Base-by-base conservation (phyloP, 257 asterid genomes). In the Gentiana macrophylla region DNA sequence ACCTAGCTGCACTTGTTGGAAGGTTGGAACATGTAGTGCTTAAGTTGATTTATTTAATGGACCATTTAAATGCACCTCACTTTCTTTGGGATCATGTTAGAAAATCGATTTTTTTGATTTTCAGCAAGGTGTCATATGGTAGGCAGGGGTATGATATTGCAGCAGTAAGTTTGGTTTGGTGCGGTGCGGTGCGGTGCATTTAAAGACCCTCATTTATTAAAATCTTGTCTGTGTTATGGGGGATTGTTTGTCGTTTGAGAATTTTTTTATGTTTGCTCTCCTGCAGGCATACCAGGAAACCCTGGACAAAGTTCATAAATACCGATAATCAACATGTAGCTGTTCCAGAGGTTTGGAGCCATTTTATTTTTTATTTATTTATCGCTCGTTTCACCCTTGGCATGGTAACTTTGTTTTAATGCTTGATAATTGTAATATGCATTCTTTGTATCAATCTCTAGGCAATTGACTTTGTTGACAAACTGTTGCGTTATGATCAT, bases 391-490 rank as follows among this genome's bases (percentile, higher is more conserved):
- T 24, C 24, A 24, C 24, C 24, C 24, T 24, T 24, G 24, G 24
- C 24, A 24, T 24, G 24, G 24, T 35, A 32, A 41, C 47, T 4
- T 47, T 52, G 56, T 36, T 58, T 56, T 34, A 6, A 46, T 53
- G 63, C 50, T 24, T 66, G 45, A 32, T 50, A 59, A 24, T 24
- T 36, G 34, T 51, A 46, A 44, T 10, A 32, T 9, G 35, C 57
- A 46, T 35, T 33, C 45, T 24, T 49, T 24, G 24, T 24, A 24
- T 24, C 24, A 24, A 24, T 34, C 37, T 63, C 58, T 59, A 90
- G 97, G 97, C 97, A 50, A 75, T 90, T 55, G 97, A 90, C 65
- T 90, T 90, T 80, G 97, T 86, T 62, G 97, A 90, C 86, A 84
- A 86, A 71, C 68, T 90, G 74, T 75, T 90, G 60, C 81, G 89